Percentiles rank a stretch among this genome's conserved stretches.
Evolutionary conservation across 2,329 filamentous ascomycete species (phyloP).

Genomic region (Diaporthe sp.): DNA sequence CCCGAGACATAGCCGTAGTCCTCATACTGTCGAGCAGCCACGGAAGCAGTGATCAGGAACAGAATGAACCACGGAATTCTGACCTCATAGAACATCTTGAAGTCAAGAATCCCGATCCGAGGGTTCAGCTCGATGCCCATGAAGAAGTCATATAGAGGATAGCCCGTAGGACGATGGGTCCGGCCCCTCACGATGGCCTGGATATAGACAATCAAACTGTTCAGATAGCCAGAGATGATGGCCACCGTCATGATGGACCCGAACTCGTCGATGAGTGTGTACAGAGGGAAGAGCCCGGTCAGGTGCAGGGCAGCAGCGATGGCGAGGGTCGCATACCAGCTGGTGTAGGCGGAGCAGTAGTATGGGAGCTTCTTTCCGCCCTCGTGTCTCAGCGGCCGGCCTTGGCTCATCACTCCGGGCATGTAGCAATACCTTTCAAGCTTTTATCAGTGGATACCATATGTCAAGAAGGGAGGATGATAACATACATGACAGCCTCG

Average conservation of each 20-base stretch:
- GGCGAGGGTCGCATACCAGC: conserved; percentile 87
- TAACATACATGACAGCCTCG: conserved; percentile 84
- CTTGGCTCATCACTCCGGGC: conserved; percentile 89
- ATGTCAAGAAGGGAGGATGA: not conserved
- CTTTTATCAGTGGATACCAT: not conserved
- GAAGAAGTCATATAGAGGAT: conserved; percentile 88
- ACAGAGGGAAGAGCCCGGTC: conserved; percentile 87
- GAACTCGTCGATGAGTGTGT: conserved; percentile 95
- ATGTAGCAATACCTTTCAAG: conserved; percentile 60
- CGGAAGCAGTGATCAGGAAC: conserved; percentile 76
- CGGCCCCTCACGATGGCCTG: conserved; percentile 85
- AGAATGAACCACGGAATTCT: conserved; percentile 89
- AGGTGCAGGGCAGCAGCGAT: conserved; percentile 81
- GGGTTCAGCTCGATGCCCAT: conserved; percentile 92
- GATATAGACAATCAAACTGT: conserved; percentile 86
- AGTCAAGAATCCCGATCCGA: conserved; percentile 83
- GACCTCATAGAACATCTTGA: conserved; percentile 95
- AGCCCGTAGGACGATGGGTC: conserved; percentile 92
- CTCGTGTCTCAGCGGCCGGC: conserved; percentile 87
- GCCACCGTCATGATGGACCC: conserved; percentile 93
- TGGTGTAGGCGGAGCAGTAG: conserved; percentile 92
- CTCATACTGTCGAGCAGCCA: conserved; percentile 81
- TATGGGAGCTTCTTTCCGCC: conserved; percentile 90
- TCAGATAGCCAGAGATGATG: conserved; percentile 90
- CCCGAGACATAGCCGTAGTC: conserved; percentile 80